These are phyloP conservation scores for Nadsonia starkeyi-henricii DNA, from an alignment of 1,139 yeast species.

Conservation along the genomic window DNA sequence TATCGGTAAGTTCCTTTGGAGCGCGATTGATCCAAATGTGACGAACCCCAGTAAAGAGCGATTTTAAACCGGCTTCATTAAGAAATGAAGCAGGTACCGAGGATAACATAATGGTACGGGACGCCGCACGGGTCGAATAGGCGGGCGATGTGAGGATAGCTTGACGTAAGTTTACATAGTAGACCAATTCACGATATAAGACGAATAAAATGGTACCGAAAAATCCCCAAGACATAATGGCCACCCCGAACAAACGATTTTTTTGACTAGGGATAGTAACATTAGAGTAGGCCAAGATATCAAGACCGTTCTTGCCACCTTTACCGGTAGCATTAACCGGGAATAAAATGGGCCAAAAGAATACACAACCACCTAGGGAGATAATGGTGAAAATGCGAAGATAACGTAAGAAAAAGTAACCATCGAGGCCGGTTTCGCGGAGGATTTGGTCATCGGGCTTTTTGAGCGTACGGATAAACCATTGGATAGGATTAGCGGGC, in stretches of 20 bases:
- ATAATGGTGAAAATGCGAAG: slow-evolving; percentile 47
- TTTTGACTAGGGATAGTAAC: slow-evolving; percentile 40
- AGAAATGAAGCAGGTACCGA: slow-evolving; percentile 60
- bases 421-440: slow-evolving; percentile 76
- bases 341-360: slow-evolving; percentile 64
- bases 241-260: slow-evolving; percentile 73
- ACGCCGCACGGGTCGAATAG: slow-evolving; percentile 57
- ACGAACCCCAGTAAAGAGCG: slow-evolving; percentile 54
- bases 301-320: slow-evolving; percentile 55
- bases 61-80: slow-evolving; percentile 43
- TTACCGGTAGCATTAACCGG: slow-evolving; percentile 74
- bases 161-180: slow-evolving; percentile 65
- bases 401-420: slow-evolving; percentile 74
- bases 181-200: slow-evolving; percentile 69
- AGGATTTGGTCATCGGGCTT: slow-evolving; percentile 57
- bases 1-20: slow-evolving; percentile 40
- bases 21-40: slow-evolving; percentile 66
- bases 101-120: slow-evolving; percentile 70
- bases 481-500: slow-evolving; percentile 19
- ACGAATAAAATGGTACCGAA: slow-evolving; percentile 58
- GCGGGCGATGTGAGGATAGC: slow-evolving; percentile 72
- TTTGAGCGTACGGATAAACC: slow-evolving; percentile 24
- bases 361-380: slow-evolving; percentile 47
- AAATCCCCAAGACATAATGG: slow-evolving; percentile 63
- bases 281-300: slow-evolving; percentile 66